Conservation (phyloP, 768 basidiomycete species). For the Hortiboletus campestris region DNA sequence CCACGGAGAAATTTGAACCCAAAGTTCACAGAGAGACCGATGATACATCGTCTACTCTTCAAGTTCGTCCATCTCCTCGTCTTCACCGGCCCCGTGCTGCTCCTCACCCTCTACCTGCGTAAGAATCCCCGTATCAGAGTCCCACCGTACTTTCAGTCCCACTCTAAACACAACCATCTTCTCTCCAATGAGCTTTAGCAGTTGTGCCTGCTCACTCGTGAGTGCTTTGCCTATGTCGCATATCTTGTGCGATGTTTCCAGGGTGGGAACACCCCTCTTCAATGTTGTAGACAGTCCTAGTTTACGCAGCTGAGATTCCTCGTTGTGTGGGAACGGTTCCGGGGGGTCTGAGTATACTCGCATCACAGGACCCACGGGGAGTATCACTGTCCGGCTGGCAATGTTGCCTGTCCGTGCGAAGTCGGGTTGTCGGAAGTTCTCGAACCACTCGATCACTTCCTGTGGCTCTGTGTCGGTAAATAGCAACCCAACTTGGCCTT, state of each 20-base stretch:
- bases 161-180: constrained; percentile 85
- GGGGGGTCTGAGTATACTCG: constrained; percentile 73
- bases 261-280: constrained; percentile 83
- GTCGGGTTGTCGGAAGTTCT: constrained; percentile 83
- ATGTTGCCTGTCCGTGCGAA: constrained; percentile 87
- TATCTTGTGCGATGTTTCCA: constrained; percentile 75
- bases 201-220: constrained; percentile 84
- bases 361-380: constrained; percentile 87
- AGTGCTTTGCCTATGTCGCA: constrained; percentile 81
- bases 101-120: constrained; percentile 52
- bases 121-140: constrained; percentile 63
- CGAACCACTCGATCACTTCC: constrained; percentile 94
- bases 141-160: constrained; percentile 70
- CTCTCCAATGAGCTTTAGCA: constrained; percentile 88
- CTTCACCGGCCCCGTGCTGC: constrained; percentile 34
- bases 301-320: constrained; percentile 94
- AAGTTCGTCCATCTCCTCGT: constrained; percentile 54
- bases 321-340: constrained; percentile 93
- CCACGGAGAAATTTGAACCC: not conserved
- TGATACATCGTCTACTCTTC: constrained; percentile 34
- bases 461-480: constrained; percentile 89
- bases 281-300: constrained; percentile 84
- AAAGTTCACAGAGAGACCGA: not conserved
- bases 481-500: constrained; percentile 91
- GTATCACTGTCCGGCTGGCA: constrained; percentile 68